phyloP scores from a whole-genome alignment of 2,329 filamentous ascomycete species.

The Exophiala spinifera region DNA sequence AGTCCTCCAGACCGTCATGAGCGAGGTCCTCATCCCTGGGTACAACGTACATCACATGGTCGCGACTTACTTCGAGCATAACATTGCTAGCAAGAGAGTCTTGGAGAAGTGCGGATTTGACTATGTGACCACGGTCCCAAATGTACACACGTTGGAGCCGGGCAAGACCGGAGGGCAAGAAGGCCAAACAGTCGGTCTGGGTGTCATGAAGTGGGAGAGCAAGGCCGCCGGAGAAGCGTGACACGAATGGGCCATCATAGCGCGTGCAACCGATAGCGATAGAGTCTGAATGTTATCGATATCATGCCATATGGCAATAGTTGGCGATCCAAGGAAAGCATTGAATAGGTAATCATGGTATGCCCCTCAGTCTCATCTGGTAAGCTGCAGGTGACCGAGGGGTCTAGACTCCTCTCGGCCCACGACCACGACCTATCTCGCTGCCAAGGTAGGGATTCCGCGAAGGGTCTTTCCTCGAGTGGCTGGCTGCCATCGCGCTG shows the following conservation, averaged over 20 bases:
- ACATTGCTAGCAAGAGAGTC: conserved; percentile 30
- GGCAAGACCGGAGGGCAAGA: conserved; percentile 4
- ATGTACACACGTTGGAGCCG: conserved; percentile 2
- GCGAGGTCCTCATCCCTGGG: conserved; percentile 31
- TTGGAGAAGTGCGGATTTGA: conserved; percentile 34
- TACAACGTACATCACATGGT: conserved; percentile 31
- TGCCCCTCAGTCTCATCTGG: too few species aligned
- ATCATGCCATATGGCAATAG: too few species aligned
- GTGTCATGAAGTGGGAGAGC: conserved; percentile 10
- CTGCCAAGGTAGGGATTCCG: too few species aligned
- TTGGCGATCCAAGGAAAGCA: too few species aligned
- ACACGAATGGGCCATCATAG: too few species aligned
- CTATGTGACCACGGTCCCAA: conserved; percentile 2
- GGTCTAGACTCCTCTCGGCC: too few species aligned
- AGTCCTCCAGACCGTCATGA: conserved; percentile 27
- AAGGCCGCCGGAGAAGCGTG: background rate
- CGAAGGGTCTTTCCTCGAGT: too few species aligned
- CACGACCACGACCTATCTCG: too few species aligned
- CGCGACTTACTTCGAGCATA: conserved; percentile 28
- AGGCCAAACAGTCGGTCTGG: conserved; percentile 10
- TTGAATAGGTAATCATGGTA: background rate
- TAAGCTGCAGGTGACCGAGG: too few species aligned
- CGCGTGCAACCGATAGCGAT: too few species aligned
- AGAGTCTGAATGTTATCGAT: too few species aligned
- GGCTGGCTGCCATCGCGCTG: too few species aligned